A percentile compares a stretch with the other conserved stretches of the same genome.
phyloP scores from a whole-genome alignment of 306 rosid genomes.

The Sphenostylis stenocarpa region DNA sequence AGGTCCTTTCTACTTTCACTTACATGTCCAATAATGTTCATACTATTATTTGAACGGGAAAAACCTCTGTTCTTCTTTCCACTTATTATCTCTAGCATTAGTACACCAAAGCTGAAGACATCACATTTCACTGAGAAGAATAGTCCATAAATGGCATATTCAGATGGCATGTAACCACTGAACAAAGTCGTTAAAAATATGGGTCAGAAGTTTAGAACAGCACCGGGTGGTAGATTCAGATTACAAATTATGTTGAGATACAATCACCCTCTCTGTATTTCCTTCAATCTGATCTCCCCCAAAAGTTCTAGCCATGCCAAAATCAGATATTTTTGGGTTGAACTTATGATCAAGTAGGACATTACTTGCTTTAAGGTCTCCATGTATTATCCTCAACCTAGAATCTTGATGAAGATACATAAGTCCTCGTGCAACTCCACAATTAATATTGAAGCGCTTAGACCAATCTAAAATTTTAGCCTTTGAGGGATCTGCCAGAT shows the following conservation, averaged over 20 bases:
- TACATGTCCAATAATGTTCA: slow-evolving; percentile 37
- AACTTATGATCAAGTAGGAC: slow-evolving; percentile 33
- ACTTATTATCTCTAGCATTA: slow-evolving; percentile 35
- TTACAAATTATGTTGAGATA: not conserved
- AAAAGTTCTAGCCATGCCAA: slow-evolving; percentile 44
- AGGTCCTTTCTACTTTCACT: slow-evolving; percentile 16
- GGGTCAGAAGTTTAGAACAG: not conserved
- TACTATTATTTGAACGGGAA: slow-evolving; percentile 9
- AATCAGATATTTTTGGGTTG: slow-evolving; percentile 38
- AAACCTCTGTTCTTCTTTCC: slow-evolving; percentile 40
- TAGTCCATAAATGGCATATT: slow-evolving; percentile 36
- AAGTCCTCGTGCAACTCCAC: slow-evolving; percentile 58
- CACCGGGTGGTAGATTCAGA: not conserved
- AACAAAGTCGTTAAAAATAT: not conserved
- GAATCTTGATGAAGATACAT: slow-evolving; percentile 62
- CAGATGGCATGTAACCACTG: slow-evolving; percentile 44
- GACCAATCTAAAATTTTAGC: slow-evolving; percentile 41
- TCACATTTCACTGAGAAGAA: slow-evolving; percentile 40
- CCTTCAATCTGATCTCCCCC: slow-evolving; percentile 40
- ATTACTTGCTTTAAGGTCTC: slow-evolving; percentile 42
- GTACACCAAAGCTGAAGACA: slow-evolving; percentile 36
- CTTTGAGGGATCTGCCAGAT: slow-evolving; percentile 34
- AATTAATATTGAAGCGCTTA: slow-evolving; percentile 42
- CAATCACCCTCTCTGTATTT: slow-evolving; percentile 37
- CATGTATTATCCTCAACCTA: slow-evolving; percentile 39